phyloP scores from a whole-genome alignment of 2,329 filamentous ascomycete genomes.

The Colletotrichum tropicicola region DNA sequence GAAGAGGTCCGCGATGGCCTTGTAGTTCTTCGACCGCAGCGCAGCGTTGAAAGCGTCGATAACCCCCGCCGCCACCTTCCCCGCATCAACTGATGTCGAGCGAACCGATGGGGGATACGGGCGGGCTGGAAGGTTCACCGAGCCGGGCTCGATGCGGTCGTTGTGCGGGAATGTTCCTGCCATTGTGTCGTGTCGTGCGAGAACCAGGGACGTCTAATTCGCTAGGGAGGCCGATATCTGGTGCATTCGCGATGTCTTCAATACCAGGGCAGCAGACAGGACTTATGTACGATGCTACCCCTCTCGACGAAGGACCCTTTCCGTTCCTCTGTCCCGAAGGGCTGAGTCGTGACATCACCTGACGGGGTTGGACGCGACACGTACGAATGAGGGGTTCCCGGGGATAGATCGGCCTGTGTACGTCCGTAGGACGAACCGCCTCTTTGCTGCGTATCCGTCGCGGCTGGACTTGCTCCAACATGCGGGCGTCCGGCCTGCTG shows the following conservation, averaged over 20 bases:
- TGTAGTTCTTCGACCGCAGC: constrained; percentile 45
- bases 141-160: constrained; percentile 51
- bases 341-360: constrained; percentile 26
- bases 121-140: constrained; percentile 60
- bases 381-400: constrained; percentile 10
- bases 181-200: constrained; percentile 4
- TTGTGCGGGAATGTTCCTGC: neutral
- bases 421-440: neutral
- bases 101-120: constrained; percentile 46
- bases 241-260: neutral
- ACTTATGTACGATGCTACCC: constrained; percentile 1
- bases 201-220: no score
- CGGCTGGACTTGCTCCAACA: neutral
- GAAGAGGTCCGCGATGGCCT: constrained; percentile 48
- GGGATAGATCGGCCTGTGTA: constrained; percentile 19
- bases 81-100: constrained; percentile 41
- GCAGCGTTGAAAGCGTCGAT: constrained; percentile 51
- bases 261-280: neutral
- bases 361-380: neutral
- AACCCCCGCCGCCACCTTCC: constrained; percentile 46
- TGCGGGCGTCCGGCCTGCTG: neutral
- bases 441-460: neutral
- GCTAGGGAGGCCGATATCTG: no score
- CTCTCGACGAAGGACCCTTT: neutral
- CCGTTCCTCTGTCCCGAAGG: constrained; percentile 8